A percentile compares a stretch with the other conserved stretches of the same genome.
These are phyloP conservation scores for Diaporthe australafricana DNA, from an alignment of 2,329 filamentous ascomycete species.

Conservation along the genomic window DNA sequence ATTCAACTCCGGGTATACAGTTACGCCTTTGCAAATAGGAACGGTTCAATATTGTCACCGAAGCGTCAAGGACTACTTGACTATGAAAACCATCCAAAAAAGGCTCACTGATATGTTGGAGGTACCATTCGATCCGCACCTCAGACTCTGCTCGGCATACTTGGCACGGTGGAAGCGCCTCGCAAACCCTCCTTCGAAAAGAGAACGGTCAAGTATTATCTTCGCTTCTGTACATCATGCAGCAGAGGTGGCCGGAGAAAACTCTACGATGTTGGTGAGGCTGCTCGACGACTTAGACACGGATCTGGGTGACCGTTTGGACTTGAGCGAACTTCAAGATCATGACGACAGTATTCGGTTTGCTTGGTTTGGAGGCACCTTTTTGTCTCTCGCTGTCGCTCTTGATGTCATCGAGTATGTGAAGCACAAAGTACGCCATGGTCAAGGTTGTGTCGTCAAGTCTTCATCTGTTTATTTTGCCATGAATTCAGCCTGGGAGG, in stretches of 20 bases:
- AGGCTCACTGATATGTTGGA: background rate
- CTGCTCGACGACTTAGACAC: background rate
- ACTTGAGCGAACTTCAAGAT: too few species aligned
- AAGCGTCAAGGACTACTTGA: background rate
- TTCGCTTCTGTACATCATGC: background rate
- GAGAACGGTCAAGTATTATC: background rate
- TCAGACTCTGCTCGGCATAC: background rate
- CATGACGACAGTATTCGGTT: too few species aligned
- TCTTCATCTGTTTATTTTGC: background rate
- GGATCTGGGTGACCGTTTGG: accelerated
- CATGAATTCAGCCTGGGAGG: too few species aligned
- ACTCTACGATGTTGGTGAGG: background rate
- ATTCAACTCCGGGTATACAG: too few species aligned
- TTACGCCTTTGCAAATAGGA: too few species aligned
- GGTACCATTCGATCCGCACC: background rate
- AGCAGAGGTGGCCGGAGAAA: background rate
- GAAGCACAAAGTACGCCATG: background rate
- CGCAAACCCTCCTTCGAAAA: too few species aligned
- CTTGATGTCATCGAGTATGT: background rate
- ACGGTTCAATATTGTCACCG: background rate
- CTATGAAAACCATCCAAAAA: background rate
- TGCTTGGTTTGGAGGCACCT: background rate
- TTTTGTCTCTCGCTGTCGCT: background rate
- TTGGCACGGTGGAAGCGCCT: background rate
- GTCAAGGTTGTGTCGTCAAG: background rate